Conservation (phyloP, 768 basidiomycete genomes). For the Lactarius indigo region DNA sequence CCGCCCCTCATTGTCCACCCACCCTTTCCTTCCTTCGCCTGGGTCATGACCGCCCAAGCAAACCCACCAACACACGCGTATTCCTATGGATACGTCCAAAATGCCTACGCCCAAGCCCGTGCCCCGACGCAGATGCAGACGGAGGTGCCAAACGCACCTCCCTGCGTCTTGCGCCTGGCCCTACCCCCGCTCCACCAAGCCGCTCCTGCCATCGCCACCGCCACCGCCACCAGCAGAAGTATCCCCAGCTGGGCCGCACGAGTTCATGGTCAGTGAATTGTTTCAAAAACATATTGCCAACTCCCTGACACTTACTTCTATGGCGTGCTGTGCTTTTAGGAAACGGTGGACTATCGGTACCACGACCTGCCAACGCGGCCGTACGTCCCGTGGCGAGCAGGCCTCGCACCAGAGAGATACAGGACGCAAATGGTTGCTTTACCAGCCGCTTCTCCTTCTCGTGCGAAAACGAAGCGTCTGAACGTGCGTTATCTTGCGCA, state of each 20-base stretch:
- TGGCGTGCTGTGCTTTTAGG: not conserved
- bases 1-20: not conserved
- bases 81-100: slow-evolving; percentile 16
- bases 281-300: not conserved
- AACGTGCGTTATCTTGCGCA: not conserved
- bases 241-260: too few species aligned
- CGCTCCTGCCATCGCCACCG: not conserved
- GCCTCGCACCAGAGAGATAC: not conserved
- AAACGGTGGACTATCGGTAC: slow-evolving; percentile 19
- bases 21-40: slow-evolving; percentile 19
- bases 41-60: slow-evolving; percentile 17
- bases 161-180: not conserved
- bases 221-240: too few species aligned
- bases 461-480: slow-evolving; percentile 10
- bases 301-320: not conserved
- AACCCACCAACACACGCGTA: slow-evolving; percentile 10
- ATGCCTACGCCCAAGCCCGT: not conserved
- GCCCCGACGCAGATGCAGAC: not conserved
- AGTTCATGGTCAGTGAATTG: slow-evolving; percentile 8
- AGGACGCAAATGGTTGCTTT: not conserved
- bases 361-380: slow-evolving; percentile 4
- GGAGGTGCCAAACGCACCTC: not conserved
- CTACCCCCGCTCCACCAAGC: not conserved
- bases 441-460: not conserved
- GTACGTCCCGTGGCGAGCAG: slow-evolving; percentile 6